Conservation (phyloP, 169 alveolate species). For the Eimeria maxima region DNA sequence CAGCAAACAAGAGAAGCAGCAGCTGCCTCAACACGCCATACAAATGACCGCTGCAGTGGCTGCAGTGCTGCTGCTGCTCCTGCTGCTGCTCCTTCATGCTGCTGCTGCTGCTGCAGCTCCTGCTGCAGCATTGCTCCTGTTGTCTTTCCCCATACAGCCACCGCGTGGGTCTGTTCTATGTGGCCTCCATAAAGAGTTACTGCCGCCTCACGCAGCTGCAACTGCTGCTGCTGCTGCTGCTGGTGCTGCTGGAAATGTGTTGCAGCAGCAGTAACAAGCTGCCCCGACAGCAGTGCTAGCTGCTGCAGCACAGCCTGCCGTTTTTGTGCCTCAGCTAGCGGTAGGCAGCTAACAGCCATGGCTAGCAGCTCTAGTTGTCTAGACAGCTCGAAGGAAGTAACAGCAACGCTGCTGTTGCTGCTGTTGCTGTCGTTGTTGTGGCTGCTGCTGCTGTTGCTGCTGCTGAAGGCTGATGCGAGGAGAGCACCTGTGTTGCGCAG, state of each 20-base stretch:
- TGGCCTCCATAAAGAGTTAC: constrained; percentile 15
- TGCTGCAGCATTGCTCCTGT: constrained; percentile 34
- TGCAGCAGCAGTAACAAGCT: constrained; percentile 17
- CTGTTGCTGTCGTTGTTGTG: constrained; percentile 19
- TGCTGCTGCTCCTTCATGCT: constrained; percentile 28
- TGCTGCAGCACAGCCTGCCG: constrained; percentile 27
- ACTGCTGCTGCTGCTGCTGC: constrained; percentile 66
- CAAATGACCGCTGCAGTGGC: constrained; percentile 20
- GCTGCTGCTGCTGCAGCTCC: constrained; percentile 23
- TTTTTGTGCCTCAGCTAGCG: constrained; percentile 21
- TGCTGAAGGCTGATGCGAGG: constrained; percentile 26
- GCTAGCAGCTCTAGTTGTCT: constrained; percentile 72
- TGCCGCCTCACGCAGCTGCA: constrained; percentile 8
- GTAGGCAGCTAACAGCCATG: constrained; percentile 56
- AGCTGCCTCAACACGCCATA: constrained; percentile 41
- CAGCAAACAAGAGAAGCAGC: constrained; percentile 43
- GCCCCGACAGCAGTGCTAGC: constrained; percentile 20
- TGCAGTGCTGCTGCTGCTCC: constrained; percentile 26
- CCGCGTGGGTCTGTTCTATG: constrained; percentile 11
- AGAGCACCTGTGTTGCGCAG: constrained; percentile 23
- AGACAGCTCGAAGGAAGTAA: constrained; percentile 40
- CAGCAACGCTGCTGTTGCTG: constrained; percentile 37
- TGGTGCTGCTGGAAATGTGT: neutral
- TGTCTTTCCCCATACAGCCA: constrained; percentile 20
- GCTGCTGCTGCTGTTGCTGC: constrained; percentile 73